phyloP scores from a whole-genome alignment of 2,329 filamentous ascomycete genomes.

The Calonectria multiphialidica region DNA sequence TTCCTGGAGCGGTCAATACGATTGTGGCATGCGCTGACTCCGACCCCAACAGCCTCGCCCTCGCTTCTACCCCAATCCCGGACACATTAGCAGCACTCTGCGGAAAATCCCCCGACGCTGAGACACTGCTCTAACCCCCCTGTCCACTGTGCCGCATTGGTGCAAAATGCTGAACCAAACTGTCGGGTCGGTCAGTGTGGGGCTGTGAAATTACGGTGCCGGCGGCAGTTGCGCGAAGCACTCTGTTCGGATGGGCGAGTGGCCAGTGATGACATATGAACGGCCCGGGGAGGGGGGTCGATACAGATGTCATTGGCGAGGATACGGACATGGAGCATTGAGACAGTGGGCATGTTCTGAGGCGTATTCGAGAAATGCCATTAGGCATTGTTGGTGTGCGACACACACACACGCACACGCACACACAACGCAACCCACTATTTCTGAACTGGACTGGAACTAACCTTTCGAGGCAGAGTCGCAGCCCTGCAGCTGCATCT shows the following conservation, averaged over 20 bases:
- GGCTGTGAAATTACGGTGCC: constrained; percentile 39
- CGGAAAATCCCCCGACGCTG: constrained; percentile 37
- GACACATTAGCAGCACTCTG: constrained; percentile 14
- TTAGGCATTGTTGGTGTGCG: not conserved
- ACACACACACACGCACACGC: not conserved
- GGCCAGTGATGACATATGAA: not conserved
- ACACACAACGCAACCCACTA: not conserved
- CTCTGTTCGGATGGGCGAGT: not conserved
- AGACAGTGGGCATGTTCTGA: not conserved
- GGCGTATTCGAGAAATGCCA: not conserved
- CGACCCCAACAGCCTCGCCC: constrained; percentile 2
- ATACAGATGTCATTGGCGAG: not conserved
- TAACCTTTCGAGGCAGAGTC: not conserved
- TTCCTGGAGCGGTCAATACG: not conserved
- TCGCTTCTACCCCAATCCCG: constrained; percentile 20
- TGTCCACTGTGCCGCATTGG: constrained; percentile 39
- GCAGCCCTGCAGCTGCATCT: constrained; percentile 12
- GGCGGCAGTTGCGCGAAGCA: constrained; percentile 34
- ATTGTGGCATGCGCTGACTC: not conserved
- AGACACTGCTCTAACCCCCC: constrained; percentile 38
- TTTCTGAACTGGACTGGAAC: not conserved
- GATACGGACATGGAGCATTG: not conserved
- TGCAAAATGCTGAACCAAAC: constrained; percentile 40
- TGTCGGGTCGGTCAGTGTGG: constrained; percentile 42
- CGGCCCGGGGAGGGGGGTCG: not conserved